These are phyloP conservation scores for Guadua angustifolia DNA, from an alignment of 176 grass and related monocot species.

Conservation along the genomic window DNA sequence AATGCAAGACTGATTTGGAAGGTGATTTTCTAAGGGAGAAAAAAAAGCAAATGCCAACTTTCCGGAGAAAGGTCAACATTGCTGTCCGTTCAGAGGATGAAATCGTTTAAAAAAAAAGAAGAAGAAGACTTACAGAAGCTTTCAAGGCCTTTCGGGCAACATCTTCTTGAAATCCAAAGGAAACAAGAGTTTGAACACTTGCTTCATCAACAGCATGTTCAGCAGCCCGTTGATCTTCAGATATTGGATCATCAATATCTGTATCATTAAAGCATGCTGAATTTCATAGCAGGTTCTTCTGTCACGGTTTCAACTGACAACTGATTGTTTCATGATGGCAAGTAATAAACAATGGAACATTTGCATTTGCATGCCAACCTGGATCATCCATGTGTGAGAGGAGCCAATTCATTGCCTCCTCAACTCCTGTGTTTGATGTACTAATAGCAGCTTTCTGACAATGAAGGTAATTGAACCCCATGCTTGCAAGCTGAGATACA, in stretches of 20 bases:
- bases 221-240: conserved; percentile 48
- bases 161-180: conserved; percentile 92
- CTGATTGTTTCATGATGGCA: background rate
- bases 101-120: conserved; percentile 15
- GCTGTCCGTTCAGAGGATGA: background rate
- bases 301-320: background rate
- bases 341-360: background rate
- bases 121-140: conserved; percentile 91
- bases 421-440: conserved; percentile 83
- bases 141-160: conserved; percentile 84
- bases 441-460: conserved; percentile 98
- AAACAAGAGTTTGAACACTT: conserved; percentile 85
- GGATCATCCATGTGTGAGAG: conserved; percentile 94
- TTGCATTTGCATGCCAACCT: conserved; percentile 50
- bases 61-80: background rate
- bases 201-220: conserved; percentile 76
- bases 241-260: conserved; percentile 95
- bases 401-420: conserved; percentile 95
- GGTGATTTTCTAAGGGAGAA: background rate
- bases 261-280: conserved; percentile 34
- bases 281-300: background rate
- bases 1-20: background rate
- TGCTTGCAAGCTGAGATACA: conserved; percentile 84
- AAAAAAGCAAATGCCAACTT: conserved; percentile 2
- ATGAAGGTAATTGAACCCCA: conserved; percentile 93